These are phyloP conservation scores for Cryptococcus deneoformans DNA, from an alignment of 1,284 basidiomycete genomes.

Conservation along the genomic window DNA sequence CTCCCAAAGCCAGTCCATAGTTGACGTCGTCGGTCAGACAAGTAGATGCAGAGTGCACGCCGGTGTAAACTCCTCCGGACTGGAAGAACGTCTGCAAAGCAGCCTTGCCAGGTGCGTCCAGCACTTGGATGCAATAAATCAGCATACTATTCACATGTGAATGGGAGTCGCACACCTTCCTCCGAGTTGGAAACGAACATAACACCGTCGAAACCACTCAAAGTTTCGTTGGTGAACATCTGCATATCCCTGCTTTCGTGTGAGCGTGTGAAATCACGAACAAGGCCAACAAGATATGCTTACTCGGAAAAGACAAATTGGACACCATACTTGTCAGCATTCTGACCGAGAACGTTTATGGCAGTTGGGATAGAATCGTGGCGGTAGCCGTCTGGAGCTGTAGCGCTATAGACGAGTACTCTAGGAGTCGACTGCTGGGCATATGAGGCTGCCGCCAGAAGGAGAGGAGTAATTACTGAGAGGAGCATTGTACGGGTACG, in stretches of 20 bases:
- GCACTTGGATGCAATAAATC: slow-evolving; percentile 50
- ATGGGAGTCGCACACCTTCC: slow-evolving; percentile 51
- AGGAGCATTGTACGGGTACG: neutral
- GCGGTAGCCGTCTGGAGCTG: slow-evolving; percentile 48
- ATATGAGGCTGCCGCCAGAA: neutral
- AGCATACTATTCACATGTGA: neutral
- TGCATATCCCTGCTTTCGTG: slow-evolving; percentile 50
- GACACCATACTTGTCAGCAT: slow-evolving; percentile 50
- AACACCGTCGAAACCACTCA: slow-evolving; percentile 62
- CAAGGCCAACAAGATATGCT: slow-evolving; percentile 4
- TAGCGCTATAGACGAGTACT: slow-evolving; percentile 42
- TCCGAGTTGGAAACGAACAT: slow-evolving; percentile 71
- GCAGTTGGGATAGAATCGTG: slow-evolving; percentile 76
- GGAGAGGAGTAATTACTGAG: neutral
- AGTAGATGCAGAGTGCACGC: slow-evolving; percentile 61
- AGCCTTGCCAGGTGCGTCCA: slow-evolving; percentile 59
- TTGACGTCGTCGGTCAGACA: slow-evolving; percentile 64
- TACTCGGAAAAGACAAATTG: slow-evolving; percentile 63
- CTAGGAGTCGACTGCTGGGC: slow-evolving; percentile 12
- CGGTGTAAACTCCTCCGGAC: slow-evolving; percentile 47
- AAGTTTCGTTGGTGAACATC: slow-evolving; percentile 58
- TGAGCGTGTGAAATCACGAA: neutral
- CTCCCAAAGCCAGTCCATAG: slow-evolving; percentile 57
- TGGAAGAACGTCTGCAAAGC: slow-evolving; percentile 66
- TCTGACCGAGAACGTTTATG: slow-evolving; percentile 55